Evolutionary conservation across 257 asterid genomes (phyloP).

Genomic region (Solanum chilense): DNA sequence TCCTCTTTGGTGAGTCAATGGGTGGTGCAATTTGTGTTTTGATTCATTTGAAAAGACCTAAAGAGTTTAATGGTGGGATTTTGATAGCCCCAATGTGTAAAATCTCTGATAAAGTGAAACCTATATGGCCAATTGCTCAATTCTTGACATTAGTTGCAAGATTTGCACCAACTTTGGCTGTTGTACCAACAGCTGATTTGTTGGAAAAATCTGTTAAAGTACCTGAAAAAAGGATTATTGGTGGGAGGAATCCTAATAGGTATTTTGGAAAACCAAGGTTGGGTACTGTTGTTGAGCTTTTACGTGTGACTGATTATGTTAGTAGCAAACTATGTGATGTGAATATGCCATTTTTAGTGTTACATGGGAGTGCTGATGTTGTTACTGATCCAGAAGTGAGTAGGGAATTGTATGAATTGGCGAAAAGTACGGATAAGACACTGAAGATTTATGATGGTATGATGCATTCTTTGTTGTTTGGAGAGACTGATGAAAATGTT

Average conservation of each 20-base stretch:
- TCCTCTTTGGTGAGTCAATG: conserved; percentile 72
- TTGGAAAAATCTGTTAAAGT: conserved; percentile 76
- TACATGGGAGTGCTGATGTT: conserved; percentile 77
- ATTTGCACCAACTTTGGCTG: conserved; percentile 54
- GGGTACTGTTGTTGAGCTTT: conserved; percentile 68
- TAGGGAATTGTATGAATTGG: conserved; percentile 55
- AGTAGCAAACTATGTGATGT: conserved; percentile 48
- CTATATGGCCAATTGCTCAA: conserved; percentile 73
- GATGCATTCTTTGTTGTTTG: conserved; percentile 88
- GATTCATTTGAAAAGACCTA: conserved; percentile 39
- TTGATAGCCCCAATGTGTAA: conserved; percentile 81
- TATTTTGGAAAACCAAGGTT: conserved; percentile 73
- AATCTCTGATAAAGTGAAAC: conserved; percentile 71
- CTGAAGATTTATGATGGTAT: conserved; percentile 76
- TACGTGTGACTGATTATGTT: conserved; percentile 63
- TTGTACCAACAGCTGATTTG: conserved; percentile 78
- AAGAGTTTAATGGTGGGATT: conserved; percentile 46
- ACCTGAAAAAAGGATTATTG: conserved; percentile 45
- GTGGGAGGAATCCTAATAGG: conserved; percentile 57
- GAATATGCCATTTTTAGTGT: conserved; percentile 46
- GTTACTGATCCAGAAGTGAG: conserved; percentile 91
- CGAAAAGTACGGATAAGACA: conserved; percentile 65
- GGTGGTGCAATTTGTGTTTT: conserved; percentile 78
- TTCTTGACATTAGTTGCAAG: conserved; percentile 39
- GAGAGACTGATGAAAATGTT: conserved; percentile 84